Percentiles rank a stretch among this genome's conserved stretches.
These are phyloP conservation scores for Malus fusca DNA, from an alignment of 306 rosid genomes.

Conservation along the genomic window DNA sequence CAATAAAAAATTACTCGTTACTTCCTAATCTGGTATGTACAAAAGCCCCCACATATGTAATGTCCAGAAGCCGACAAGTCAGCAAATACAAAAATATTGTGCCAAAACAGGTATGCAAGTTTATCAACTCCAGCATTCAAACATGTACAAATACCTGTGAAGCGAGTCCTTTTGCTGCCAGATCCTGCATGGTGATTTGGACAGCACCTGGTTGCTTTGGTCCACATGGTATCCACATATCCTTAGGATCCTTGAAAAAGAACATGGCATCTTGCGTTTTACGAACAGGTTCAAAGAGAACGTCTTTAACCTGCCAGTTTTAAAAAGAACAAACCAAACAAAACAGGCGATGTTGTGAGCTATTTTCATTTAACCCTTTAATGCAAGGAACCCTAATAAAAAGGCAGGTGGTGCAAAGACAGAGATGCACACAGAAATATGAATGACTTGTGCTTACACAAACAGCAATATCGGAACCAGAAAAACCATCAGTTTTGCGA, in stretches of 20 bases:
- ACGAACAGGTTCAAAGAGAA: slow-evolving; percentile 96
- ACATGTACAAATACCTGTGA: slow-evolving; percentile 48
- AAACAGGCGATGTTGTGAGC: neutral
- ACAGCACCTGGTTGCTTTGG: slow-evolving; percentile 69
- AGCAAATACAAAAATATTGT: neutral
- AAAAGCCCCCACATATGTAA: neutral
- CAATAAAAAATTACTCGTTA: neutral
- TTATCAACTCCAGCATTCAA: neutral
- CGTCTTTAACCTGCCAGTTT: slow-evolving; percentile 81
- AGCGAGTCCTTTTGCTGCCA: slow-evolving; percentile 76
- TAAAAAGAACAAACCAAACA: neutral
- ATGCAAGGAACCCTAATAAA: neutral
- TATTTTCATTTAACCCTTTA: neutral
- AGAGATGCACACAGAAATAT: neutral
- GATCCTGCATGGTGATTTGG: slow-evolving; percentile 81
- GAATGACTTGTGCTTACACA: slow-evolving; percentile 68
- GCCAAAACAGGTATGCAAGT: neutral
- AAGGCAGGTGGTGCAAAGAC: neutral
- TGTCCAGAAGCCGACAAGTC: neutral
- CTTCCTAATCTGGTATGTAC: neutral
- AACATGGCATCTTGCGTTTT: slow-evolving; percentile 99
- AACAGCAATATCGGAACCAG: slow-evolving; percentile 94
- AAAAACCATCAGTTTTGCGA: slow-evolving; percentile 78
- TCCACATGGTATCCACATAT: slow-evolving; percentile 88
- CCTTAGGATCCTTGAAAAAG: slow-evolving; percentile 54